phyloP scores from a whole-genome alignment of 2,329 filamentous ascomycete genomes.

The Coleophoma eucalyptorum region DNA sequence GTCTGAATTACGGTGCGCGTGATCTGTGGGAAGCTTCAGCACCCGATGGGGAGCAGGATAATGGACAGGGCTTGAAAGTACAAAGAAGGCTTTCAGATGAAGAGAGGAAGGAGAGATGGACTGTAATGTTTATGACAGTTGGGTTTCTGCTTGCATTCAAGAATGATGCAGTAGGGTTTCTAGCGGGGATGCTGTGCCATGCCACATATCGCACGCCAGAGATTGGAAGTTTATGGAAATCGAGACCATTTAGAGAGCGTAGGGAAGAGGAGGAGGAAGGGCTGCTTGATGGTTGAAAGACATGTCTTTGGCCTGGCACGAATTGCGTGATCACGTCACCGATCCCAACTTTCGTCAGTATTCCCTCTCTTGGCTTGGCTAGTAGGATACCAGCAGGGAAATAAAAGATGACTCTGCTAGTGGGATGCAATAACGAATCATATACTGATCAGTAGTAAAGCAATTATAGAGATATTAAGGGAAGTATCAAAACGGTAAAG shows the following conservation, averaged over 20 bases:
- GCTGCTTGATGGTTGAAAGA: background rate
- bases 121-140: slow-evolving; percentile 85
- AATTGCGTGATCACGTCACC: too few relatives aligned
- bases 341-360: too few relatives aligned
- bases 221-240: slow-evolving; percentile 9
- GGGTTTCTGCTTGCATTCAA: slow-evolving; percentile 79
- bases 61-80: slow-evolving; percentile 29
- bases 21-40: slow-evolving; percentile 56
- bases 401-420: too few relatives aligned
- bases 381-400: too few relatives aligned
- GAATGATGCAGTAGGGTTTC: slow-evolving; percentile 86
- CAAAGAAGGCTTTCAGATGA: slow-evolving; percentile 56
- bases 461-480: too few relatives aligned
- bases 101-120: slow-evolving; percentile 75
- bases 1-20: slow-evolving; percentile 67
- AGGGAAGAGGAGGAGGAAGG: background rate
- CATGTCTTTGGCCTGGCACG: too few relatives aligned
- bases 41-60: slow-evolving; percentile 25
- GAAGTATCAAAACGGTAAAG: too few relatives aligned
- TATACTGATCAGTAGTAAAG: too few relatives aligned
- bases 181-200: slow-evolving; percentile 77
- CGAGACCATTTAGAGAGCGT: background rate
- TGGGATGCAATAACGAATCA: too few relatives aligned
- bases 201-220: slow-evolving; percentile 49
- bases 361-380: too few relatives aligned